phyloP scores from a whole-genome alignment of 306 rosid genomes.

The Styphnolobium japonicum region DNA sequence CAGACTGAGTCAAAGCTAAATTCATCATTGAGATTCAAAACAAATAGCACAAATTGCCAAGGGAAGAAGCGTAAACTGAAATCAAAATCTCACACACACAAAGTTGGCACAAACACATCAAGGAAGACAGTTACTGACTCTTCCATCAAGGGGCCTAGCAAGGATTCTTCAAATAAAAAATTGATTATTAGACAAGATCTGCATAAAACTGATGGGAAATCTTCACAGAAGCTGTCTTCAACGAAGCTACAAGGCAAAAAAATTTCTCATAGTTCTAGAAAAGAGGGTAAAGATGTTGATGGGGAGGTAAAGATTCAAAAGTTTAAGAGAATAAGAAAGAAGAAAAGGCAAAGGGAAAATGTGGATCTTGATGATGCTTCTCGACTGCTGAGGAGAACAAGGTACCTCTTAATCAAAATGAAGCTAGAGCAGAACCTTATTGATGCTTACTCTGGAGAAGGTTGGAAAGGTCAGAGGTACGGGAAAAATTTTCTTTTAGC shows the following conservation, averaged over 20 bases:
- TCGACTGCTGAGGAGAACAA: slow-evolving; percentile 76
- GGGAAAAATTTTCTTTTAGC: not conserved
- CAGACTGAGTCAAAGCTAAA: slow-evolving; percentile 40
- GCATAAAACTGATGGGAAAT: slow-evolving; percentile 36
- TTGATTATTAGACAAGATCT: slow-evolving; percentile 27
- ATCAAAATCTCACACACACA: slow-evolving; percentile 37
- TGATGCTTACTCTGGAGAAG: slow-evolving; percentile 96
- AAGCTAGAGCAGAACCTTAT: slow-evolving; percentile 93
- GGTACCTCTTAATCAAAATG: slow-evolving; percentile 80
- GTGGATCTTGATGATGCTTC: slow-evolving; percentile 71
- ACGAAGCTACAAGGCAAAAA: slow-evolving; percentile 40
- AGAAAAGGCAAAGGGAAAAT: slow-evolving; percentile 40
- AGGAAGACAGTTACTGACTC: slow-evolving; percentile 35
- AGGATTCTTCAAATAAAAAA: slow-evolving; percentile 32
- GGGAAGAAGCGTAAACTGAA: slow-evolving; percentile 45
- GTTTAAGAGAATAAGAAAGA: slow-evolving; percentile 49
- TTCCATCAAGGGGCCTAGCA: slow-evolving; percentile 33
- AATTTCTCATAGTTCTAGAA: slow-evolving; percentile 18
- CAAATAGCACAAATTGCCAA: slow-evolving; percentile 36
- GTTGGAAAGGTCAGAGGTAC: slow-evolving; percentile 98
- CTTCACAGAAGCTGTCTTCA: slow-evolving; percentile 40
- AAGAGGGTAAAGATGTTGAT: slow-evolving; percentile 37
- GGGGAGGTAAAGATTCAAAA: slow-evolving; percentile 36
- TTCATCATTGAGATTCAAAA: slow-evolving; percentile 34
- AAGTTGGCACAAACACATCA: slow-evolving; percentile 33